phyloP scores from a whole-genome alignment of 1,284 basidiomycete species.

The Trametes hirsuta region DNA sequence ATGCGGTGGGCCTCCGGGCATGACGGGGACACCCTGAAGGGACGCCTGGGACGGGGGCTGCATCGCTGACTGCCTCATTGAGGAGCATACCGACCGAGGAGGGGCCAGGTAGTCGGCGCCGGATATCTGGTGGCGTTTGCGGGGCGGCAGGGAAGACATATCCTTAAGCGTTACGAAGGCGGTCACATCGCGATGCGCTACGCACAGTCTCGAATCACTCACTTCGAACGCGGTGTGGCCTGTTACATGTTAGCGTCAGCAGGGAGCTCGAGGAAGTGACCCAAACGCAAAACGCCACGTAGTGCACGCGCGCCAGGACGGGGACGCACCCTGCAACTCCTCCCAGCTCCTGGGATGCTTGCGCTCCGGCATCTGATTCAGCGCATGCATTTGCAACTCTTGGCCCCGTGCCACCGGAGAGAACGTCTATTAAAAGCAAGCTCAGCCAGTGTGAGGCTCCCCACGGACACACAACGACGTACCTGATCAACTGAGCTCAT shows the following conservation, averaged over 20 bases:
- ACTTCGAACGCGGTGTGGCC: constrained; percentile 29
- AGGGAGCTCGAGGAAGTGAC: not conserved
- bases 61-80: constrained; percentile 28
- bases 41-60: constrained; percentile 17
- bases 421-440: constrained; percentile 23
- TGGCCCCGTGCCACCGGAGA: constrained; percentile 23
- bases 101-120: constrained; percentile 27
- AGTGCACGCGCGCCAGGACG: not conserved
- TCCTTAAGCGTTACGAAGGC: constrained; percentile 31
- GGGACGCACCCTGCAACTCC: constrained; percentile 30
- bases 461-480: constrained; percentile 11
- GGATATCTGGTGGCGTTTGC: constrained; percentile 36
- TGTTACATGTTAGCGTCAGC: not conserved
- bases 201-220: constrained; percentile 27
- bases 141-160: constrained; percentile 31
- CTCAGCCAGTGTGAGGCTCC: not conserved
- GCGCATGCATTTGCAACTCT: constrained; percentile 31
- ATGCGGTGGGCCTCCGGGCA: constrained; percentile 20
- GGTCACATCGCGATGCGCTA: constrained; percentile 25
- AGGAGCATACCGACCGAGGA: constrained; percentile 28
- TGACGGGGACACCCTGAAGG: constrained; percentile 20
- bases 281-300: not conserved
- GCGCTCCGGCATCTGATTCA: constrained; percentile 28
- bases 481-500: constrained; percentile 29
- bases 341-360: constrained; percentile 39